A percentile compares a stretch with the other conserved stretches of the same genome.
phyloP scores from a whole-genome alignment of 2,329 filamentous ascomycete genomes.

The Colletotrichum orbiculare region DNA sequence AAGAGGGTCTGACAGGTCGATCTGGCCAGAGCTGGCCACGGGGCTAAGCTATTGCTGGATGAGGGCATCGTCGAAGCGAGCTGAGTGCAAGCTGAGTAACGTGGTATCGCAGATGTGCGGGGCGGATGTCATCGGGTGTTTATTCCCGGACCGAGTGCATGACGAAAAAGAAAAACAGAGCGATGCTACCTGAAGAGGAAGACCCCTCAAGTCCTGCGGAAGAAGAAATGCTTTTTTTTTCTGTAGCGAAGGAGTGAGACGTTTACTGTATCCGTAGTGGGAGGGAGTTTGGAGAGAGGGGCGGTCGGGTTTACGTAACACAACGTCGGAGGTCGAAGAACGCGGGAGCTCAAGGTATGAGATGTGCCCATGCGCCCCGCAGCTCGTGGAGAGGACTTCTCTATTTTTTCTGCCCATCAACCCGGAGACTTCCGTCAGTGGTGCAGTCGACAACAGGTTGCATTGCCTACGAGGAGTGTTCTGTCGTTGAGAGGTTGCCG shows the following conservation, averaged over 20 bases:
- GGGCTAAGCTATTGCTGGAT: background rate
- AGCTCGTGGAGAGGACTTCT: too few species aligned
- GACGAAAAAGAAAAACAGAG: background rate
- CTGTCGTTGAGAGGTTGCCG: background rate
- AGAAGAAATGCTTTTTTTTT: background rate
- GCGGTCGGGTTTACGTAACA: too few species aligned
- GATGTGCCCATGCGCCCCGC: too few species aligned
- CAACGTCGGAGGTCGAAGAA: too few species aligned
- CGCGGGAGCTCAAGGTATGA: too few species aligned
- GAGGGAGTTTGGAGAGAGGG: too few species aligned
- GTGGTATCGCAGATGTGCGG: conserved; percentile 1
- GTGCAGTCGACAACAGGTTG: background rate
- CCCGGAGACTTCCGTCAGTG: conserved; percentile 14
- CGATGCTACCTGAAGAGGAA: conserved; percentile 7
- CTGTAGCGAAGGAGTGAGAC: conserved; percentile 6
- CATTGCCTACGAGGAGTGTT: too few species aligned
- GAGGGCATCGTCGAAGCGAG: background rate
- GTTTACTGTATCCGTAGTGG: background rate
- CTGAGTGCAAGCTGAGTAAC: conserved; percentile 15
- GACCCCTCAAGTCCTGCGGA: background rate
- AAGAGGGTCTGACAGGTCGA: conserved; percentile 15
- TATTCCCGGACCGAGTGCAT: conserved; percentile 19
- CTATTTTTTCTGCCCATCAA: conserved; percentile 41
- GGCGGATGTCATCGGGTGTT: conserved; percentile 6
- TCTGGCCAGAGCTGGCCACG: background rate